Evolutionary conservation across 306 rosid genomes (phyloP), one percentile per base, ranked within the genome.

Genomic region (Oxytropis ochrocephala): DNA sequence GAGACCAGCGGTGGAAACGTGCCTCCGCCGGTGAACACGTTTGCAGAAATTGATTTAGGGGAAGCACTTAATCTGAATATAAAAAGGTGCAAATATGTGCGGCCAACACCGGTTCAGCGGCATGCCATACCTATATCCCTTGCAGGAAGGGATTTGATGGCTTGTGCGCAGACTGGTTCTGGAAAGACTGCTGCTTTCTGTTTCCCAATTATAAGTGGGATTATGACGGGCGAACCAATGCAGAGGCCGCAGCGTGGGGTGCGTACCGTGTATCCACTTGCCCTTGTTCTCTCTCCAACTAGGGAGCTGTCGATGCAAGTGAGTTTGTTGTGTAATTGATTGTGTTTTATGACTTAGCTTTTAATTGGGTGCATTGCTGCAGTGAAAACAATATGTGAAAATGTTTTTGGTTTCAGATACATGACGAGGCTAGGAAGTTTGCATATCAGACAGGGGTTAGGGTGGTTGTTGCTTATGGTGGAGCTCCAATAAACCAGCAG

Each of bases 171-270:
- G 81, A 90, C 97, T 18, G 97, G 97, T 71, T 90, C 97, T 4
- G 97, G 97, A 21, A 90, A 90, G 79, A 90, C 97, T 0, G 97
- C 97, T n/a, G 97, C 97, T 10, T 90, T 90, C 50, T 90, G 97
- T 71, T 90, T 90, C 77, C 97, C 97, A 0, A 90, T 90, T 8
- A 90, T 90, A 67, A 82, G 97, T 77, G 97, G 97, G 56, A 90
- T 90, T 47, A 88, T 90, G 92, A 90, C 56, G 46, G 88, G 90
- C 8, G 85, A 90, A 24, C 75, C 79, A 29, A 72, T 75, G n/a
- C 91, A 84, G 49, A 88, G 89, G 75, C 90, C 95, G 2, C 83
- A 87, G 35, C 90, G 95, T 5, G 92, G 90, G 17, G 88, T 82
- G 36, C 91, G 93, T 14, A 86, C 95, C 0, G 97, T 83, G 38